These are phyloP conservation scores for Chaetomiaceae sp. DNA, from an alignment of 2,329 filamentous ascomycete genomes.

Conservation along the genomic window DNA sequence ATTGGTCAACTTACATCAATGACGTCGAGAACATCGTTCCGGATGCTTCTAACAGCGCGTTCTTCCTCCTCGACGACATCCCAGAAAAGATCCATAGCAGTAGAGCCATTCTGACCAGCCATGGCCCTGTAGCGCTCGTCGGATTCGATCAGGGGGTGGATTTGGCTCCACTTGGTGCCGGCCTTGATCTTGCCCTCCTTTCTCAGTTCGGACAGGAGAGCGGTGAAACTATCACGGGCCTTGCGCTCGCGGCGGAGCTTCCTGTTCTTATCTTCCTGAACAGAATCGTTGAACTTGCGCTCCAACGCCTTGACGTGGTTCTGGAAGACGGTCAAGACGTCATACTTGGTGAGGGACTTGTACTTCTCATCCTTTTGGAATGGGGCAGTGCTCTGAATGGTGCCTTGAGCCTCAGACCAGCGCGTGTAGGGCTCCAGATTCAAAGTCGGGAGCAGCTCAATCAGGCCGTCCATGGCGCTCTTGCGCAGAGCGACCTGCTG, in stretches of 20 bases:
- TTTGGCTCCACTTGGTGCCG: slow-evolving; percentile 81
- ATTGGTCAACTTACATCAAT: slow-evolving; percentile 68
- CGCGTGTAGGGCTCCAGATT: slow-evolving; percentile 89
- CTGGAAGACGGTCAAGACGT: slow-evolving; percentile 89
- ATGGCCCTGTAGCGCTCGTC: slow-evolving; percentile 81
- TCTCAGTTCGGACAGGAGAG: slow-evolving; percentile 69
- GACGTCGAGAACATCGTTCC: slow-evolving; percentile 82
- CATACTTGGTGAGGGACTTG: slow-evolving; percentile 76
- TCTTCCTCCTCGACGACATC: slow-evolving; percentile 94
- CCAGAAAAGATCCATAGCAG: slow-evolving; percentile 90
- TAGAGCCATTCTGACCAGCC: slow-evolving; percentile 78
- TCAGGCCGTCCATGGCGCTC: slow-evolving; percentile 78
- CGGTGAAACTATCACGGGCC: slow-evolving; percentile 74
- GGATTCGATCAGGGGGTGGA: slow-evolving; percentile 68
- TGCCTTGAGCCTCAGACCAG: slow-evolving; percentile 84
- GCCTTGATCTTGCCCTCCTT: slow-evolving; percentile 78
- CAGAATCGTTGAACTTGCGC: slow-evolving; percentile 82
- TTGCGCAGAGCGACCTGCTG: slow-evolving; percentile 67
- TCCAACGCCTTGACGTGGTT: slow-evolving; percentile 92
- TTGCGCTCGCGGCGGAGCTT: slow-evolving; percentile 80
- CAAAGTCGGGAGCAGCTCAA: slow-evolving; percentile 70
- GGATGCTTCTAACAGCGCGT: slow-evolving; percentile 70
- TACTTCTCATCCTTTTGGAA: slow-evolving; percentile 83
- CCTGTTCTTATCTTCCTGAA: slow-evolving; percentile 79
- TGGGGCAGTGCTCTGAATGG: slow-evolving; percentile 70